phyloP scores from a whole-genome alignment of 2,329 filamentous ascomycete species.

The Didymellaceae sp. region DNA sequence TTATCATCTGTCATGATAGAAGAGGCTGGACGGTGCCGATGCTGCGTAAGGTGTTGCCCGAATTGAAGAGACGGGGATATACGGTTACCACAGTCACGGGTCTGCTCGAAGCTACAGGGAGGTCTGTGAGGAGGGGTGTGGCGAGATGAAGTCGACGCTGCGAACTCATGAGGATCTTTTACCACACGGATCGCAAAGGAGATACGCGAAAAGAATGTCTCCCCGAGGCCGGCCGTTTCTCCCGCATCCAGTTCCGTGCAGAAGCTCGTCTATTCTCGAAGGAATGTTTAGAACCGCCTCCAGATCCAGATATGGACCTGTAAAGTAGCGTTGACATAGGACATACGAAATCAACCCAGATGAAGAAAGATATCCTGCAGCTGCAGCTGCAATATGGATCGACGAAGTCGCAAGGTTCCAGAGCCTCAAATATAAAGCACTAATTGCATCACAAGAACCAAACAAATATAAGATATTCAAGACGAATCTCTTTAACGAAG shows the following conservation, averaged over 20 bases:
- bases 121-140: background rate
- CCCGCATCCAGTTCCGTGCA: too few species aligned
- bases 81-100: slow-evolving; percentile 67
- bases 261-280: too few species aligned
- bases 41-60: slow-evolving; percentile 74
- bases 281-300: too few species aligned
- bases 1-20: slow-evolving; percentile 87
- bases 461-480: background rate
- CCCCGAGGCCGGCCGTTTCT: too few species aligned
- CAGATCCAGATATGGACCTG: too few species aligned
- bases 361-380: too few species aligned
- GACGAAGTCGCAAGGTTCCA: too few species aligned
- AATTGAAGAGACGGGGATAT: slow-evolving; percentile 73
- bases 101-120: slow-evolving; percentile 22
- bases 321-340: too few species aligned
- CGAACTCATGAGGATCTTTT: background rate
- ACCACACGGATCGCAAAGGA: too few species aligned
- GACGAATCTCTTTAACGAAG: background rate
- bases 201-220: too few species aligned
- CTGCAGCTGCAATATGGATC: too few species aligned
- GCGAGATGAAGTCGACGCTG: background rate
- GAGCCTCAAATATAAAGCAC: background rate
- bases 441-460: background rate
- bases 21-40: slow-evolving; percentile 84
- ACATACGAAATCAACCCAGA: too few species aligned